Percentiles rank a stretch among this genome's conserved stretches.
Conservation (phyloP, 1,284 basidiomycete species). For the Cryptococcus hybrid region DNA sequence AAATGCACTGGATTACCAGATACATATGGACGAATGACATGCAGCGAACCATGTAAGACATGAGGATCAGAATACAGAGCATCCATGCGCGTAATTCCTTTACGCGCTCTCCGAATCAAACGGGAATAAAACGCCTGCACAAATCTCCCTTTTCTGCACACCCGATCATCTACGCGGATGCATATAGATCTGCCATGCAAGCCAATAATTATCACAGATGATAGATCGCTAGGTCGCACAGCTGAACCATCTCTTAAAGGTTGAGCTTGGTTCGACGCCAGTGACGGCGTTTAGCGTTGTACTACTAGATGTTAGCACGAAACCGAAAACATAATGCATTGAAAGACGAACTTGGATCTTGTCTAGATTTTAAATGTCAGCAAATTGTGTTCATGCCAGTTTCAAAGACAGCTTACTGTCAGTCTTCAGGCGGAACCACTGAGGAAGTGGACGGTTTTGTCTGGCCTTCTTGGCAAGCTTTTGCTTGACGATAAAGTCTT, state of each 20-base stretch:
- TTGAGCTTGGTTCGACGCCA: conserved; percentile 95
- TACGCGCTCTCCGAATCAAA: too few species aligned
- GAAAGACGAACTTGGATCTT: conserved; percentile 65
- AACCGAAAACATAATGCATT: conserved; percentile 7
- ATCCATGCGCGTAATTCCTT: too few species aligned
- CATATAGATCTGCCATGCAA: too few species aligned
- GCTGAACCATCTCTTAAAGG: conserved; percentile 58
- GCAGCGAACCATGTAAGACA: too few species aligned
- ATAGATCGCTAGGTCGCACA: too few species aligned
- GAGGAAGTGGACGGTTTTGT: conserved; percentile 97
- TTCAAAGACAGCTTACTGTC: conserved; percentile 56
- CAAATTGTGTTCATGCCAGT: neutral
- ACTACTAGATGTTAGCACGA: conserved; percentile 51
- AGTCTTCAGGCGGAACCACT: conserved; percentile 98
- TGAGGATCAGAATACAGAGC: too few species aligned
- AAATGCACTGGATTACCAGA: too few species aligned
- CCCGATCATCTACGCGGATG: too few species aligned
- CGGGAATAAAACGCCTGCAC: too few species aligned
- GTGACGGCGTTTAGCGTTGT: conserved; percentile 91
- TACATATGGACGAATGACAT: too few species aligned
- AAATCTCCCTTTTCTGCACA: too few species aligned
- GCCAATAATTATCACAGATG: too few species aligned
- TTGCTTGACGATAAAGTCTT: conserved; percentile 74
- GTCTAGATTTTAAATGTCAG: conserved; percentile 29
- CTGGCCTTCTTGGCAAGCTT: conserved; percentile 93